Percentiles rank a stretch among this genome's conserved stretches.
These are phyloP conservation scores for Sherardia arvensis DNA, from an alignment of 257 asterid species.

Conservation along the genomic window DNA sequence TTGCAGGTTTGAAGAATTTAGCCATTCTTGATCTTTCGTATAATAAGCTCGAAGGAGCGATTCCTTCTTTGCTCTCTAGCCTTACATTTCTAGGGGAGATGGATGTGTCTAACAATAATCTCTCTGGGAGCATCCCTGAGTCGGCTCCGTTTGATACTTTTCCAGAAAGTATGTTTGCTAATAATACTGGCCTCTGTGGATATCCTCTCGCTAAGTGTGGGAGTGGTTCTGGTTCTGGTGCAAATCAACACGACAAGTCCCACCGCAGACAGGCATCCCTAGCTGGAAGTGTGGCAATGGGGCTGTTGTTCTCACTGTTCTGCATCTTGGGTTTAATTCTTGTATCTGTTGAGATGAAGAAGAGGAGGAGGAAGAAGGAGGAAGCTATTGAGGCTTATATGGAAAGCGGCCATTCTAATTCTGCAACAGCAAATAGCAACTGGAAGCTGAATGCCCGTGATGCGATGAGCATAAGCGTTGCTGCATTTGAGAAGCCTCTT, in stretches of 20 bases:
- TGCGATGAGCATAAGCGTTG: conserved; percentile 60
- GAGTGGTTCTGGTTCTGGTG: conserved; percentile 16
- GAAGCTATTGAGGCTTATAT: conserved; percentile 66
- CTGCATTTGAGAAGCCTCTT: conserved; percentile 81
- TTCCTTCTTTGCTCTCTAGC: conserved; percentile 58
- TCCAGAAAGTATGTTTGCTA: conserved; percentile 49
- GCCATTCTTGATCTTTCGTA: conserved; percentile 83
- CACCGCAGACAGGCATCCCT: conserved; percentile 58
- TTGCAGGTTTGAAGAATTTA: conserved; percentile 55
- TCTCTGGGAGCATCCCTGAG: conserved; percentile 71
- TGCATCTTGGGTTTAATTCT: conserved; percentile 70
- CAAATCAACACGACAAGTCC: conserved; percentile 37
- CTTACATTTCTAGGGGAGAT: conserved; percentile 64
- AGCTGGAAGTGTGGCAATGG: conserved; percentile 83
- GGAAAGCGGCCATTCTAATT: conserved; percentile 60
- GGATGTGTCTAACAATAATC: conserved; percentile 68
- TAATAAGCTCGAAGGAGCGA: conserved; percentile 56
- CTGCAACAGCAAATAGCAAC: conserved; percentile 49
- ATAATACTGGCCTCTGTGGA: conserved; percentile 85
- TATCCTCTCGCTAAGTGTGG: conserved; percentile 62
- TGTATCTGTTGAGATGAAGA: conserved; percentile 56
- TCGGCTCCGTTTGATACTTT: conserved; percentile 77
- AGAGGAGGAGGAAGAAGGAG: conserved; percentile 72
- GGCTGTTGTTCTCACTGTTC: conserved; percentile 65
- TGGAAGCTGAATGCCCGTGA: conserved; percentile 77